Base-by-base conservation (phyloP, 345 rosid genomes). In the Dipteronia dyeriana region DNA sequence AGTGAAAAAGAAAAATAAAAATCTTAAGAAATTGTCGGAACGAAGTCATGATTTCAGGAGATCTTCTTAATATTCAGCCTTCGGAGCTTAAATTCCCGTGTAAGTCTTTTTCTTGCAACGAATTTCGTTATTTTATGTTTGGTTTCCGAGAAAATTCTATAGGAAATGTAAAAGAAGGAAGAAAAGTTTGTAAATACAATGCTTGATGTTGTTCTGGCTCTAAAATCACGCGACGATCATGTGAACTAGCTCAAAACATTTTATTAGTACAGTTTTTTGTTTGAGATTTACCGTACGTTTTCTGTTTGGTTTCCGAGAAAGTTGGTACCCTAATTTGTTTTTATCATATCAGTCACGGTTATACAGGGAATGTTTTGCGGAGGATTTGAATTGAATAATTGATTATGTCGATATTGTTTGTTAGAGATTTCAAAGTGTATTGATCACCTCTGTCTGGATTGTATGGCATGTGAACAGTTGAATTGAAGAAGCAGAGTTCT, bases 31-130 rank as follows among this genome's bases (percentile, higher is more conserved):
- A 3, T n/a, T n/a, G 11, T 66, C 61, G 62, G 10, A 56, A 31
- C 20, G 16, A 51, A 73, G 73, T 62, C 80, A 89, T 92, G 91
- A 83, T 70, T 74, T 76, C 79, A 22, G 94, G 93, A 74, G 88
- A 89, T 87, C 91, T 93, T 51, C 83, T 93, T 78, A 86, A 71
- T 76, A 80, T 93, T 70, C 93, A 93, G 17, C 98, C 97, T 5
- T 31, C 91, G 3, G 98, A 91, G 81, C 94, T 93, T 75, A 91
- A 93, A 80, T 90, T 93, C 85, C 94, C 91, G 31, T 87, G 97
- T 91, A 86, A 91, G 94, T 79, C 59, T 20, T 66, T 11, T 29
- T 34, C 29, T 9, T 45, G 38, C 64, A n/a, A 70, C 23, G 29
- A 49, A 19, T 39, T 75, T 75, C 59, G n/a, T 68, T 2, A 9